Conservation (phyloP, 495 filamentous ascomycete species). For the Trichocladium uniseriatum region DNA sequence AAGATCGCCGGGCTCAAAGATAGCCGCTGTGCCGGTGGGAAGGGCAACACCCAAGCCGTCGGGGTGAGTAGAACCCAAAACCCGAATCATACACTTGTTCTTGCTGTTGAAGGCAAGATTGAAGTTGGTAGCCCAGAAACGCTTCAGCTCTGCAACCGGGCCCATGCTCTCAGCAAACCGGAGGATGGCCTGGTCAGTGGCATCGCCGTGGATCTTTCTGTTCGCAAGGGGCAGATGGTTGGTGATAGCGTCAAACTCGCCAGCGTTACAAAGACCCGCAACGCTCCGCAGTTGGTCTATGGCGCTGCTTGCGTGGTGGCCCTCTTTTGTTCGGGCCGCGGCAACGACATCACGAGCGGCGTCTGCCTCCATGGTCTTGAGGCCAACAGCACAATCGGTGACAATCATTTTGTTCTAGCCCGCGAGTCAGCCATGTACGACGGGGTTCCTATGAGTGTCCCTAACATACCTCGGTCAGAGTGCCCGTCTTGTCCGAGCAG, state of each 20-base stretch:
- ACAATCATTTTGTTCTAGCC: conserved; percentile 51
- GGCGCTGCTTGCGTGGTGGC: conserved; percentile 26
- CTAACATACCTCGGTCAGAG: conserved; percentile 45
- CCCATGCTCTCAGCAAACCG: conserved; percentile 53
- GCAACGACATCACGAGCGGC: conserved; percentile 33
- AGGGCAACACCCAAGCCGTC: conserved; percentile 32
- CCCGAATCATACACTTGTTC: conserved; percentile 64
- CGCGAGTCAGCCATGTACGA: background rate
- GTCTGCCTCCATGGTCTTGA: conserved; percentile 31
- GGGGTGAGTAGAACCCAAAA: conserved; percentile 28
- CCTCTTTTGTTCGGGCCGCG: conserved; percentile 14
- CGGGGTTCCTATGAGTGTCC: background rate
- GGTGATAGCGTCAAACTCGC: conserved; percentile 55
- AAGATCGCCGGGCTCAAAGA: conserved; percentile 34
- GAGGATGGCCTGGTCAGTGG: conserved; percentile 62
- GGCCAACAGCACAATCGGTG: conserved; percentile 44
- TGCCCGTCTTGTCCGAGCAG: conserved; percentile 64
- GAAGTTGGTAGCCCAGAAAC: conserved; percentile 48
- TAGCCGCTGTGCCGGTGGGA: conserved; percentile 25
- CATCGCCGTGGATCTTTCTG: conserved; percentile 58
- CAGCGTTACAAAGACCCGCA: conserved; percentile 58
- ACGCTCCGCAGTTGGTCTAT: conserved; percentile 43
- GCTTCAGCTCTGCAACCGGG: conserved; percentile 39
- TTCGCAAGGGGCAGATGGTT: conserved; percentile 41
- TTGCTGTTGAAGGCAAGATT: conserved; percentile 69